phyloP scores from a whole-genome alignment of 768 basidiomycete species.

The Trametes elegans region DNA sequence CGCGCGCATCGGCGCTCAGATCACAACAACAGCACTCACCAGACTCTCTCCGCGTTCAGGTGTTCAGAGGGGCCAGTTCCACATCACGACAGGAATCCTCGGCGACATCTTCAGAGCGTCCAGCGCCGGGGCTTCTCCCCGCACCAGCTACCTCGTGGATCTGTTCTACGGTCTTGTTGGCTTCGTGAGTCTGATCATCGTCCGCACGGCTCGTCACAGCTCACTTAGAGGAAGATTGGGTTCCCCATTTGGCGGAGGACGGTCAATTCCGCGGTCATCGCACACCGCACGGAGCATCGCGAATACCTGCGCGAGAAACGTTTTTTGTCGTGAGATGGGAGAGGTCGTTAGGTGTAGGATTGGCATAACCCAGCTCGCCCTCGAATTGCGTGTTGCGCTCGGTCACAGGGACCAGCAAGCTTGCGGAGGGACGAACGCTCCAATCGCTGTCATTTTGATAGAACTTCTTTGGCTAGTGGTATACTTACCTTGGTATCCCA shows the following conservation, averaged over 20 bases:
- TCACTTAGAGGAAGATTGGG: constrained; percentile 32
- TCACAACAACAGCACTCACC: too few relatives aligned
- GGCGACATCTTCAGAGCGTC: constrained; percentile 65
- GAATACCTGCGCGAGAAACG: constrained; percentile 28
- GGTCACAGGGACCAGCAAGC: too few relatives aligned
- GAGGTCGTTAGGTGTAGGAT: too few relatives aligned
- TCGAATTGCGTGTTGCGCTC: too few relatives aligned
- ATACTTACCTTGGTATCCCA: too few relatives aligned
- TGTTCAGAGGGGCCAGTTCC: constrained; percentile 65
- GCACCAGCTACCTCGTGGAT: constrained; percentile 60
- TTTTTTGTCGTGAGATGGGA: too few relatives aligned
- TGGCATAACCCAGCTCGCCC: too few relatives aligned
- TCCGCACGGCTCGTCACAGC: not conserved
- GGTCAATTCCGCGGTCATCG: constrained; percentile 34
- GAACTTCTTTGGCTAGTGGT: too few relatives aligned
- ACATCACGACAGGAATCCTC: constrained; percentile 75
- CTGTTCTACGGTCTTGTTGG: constrained; percentile 39
- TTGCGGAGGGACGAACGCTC: too few relatives aligned
- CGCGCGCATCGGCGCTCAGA: too few relatives aligned
- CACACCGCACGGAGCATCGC: constrained; percentile 36
- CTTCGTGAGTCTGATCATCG: constrained; percentile 9
- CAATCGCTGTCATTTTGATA: too few relatives aligned
- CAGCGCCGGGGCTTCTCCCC: constrained; percentile 61
- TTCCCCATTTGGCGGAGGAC: constrained; percentile 38
- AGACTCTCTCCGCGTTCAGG: too few relatives aligned